These are phyloP conservation scores for Coemansia sp. DNA, from an alignment of 192 early-diverging fungal species.

Conservation along the genomic window DNA sequence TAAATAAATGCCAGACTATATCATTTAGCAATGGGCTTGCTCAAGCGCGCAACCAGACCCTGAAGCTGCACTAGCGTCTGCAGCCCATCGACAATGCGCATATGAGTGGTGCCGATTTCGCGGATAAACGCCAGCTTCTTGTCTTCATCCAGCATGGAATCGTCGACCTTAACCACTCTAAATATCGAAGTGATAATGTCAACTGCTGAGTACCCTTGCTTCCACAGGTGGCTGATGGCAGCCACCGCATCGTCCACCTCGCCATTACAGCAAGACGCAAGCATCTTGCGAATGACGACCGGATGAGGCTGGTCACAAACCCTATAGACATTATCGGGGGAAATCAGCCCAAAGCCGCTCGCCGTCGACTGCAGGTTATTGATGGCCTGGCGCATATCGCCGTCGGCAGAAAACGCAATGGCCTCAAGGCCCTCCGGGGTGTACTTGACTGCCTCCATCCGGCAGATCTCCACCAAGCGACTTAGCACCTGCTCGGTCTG, in stretches of 20 bases:
- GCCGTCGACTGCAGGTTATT: slow-evolving; percentile 93
- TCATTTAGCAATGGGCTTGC: slow-evolving; percentile 27
- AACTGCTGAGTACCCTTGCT: slow-evolving; percentile 79
- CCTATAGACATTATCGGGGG: slow-evolving; percentile 89
- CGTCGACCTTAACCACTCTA: slow-evolving; percentile 78
- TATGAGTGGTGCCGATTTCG: slow-evolving; percentile 91
- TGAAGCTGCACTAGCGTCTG: slow-evolving; percentile 81
- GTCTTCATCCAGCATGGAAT: slow-evolving; percentile 67
- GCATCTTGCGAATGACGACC: slow-evolving; percentile 68
- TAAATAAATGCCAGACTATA: no score
- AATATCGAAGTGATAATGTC: slow-evolving; percentile 94
- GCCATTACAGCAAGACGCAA: slow-evolving; percentile 65
- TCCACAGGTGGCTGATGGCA: slow-evolving; percentile 69
- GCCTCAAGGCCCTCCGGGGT: slow-evolving; percentile 88
- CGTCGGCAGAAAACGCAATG: slow-evolving; percentile 92
- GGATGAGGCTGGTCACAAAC: slow-evolving; percentile 98
- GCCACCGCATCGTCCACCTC: slow-evolving; percentile 72
- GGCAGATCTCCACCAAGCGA: slow-evolving; percentile 81
- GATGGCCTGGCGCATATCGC: slow-evolving; percentile 98
- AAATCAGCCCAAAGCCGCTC: slow-evolving; percentile 82
- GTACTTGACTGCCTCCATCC: slow-evolving; percentile 79
- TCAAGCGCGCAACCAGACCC: slow-evolving; percentile 72
- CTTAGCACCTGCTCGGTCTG: slow-evolving; percentile 75
- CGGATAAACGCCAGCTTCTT: slow-evolving; percentile 82
- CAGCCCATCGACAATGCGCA: slow-evolving; percentile 87